phyloP scores from a whole-genome alignment of 257 asterid species.

The Asclepias syriaca region DNA sequence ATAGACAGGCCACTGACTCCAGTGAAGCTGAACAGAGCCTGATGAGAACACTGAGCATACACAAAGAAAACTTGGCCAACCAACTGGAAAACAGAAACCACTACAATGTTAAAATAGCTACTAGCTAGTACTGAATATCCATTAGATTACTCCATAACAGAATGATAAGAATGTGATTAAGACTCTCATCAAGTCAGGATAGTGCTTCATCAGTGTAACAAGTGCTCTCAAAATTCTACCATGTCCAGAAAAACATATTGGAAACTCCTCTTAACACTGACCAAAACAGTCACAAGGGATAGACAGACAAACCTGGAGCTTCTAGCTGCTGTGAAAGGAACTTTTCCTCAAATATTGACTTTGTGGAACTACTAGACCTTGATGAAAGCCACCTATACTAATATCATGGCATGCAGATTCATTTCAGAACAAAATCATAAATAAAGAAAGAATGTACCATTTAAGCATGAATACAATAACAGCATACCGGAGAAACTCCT shows the following conservation, averaged over 20 bases:
- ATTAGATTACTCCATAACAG: not conserved
- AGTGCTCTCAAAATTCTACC: not conserved
- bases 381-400: slow-evolving; percentile 99
- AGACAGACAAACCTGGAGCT: slow-evolving; percentile 59
- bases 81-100: slow-evolving; percentile 50
- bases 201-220: not conserved
- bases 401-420: slow-evolving; percentile 37
- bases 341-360: slow-evolving; percentile 87
- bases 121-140: not conserved
- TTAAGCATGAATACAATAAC: slow-evolving; percentile 19
- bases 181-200: not conserved
- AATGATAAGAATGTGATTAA: not conserved
- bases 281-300: slow-evolving; percentile 11
- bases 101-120: not conserved
- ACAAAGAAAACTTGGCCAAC: slow-evolving; percentile 98
- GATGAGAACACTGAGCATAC: slow-evolving; percentile 98
- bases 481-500: slow-evolving; percentile 93
- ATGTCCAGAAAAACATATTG: not conserved
- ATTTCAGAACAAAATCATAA: slow-evolving; percentile 18
- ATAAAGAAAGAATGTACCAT: not conserved
- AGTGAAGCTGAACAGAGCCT: slow-evolving; percentile 95
- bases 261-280: slow-evolving; percentile 6
- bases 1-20: slow-evolving; percentile 96
- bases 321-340: slow-evolving; percentile 88
- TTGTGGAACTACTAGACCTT: slow-evolving; percentile 60